phyloP scores from a whole-genome alignment of 805 yeast genomes.

The Candida multigemmis region DNA sequence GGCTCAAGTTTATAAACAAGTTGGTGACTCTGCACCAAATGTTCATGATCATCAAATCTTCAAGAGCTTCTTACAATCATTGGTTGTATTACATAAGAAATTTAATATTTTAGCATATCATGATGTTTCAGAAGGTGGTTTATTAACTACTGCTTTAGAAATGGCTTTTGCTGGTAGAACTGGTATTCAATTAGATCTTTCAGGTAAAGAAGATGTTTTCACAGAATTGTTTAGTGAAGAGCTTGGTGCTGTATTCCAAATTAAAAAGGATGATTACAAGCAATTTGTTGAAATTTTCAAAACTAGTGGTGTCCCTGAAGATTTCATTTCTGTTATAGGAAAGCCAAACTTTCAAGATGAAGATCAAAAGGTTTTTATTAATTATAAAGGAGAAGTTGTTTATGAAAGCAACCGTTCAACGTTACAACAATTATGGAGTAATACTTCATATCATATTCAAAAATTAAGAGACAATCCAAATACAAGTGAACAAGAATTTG shows the following conservation, averaged over 20 bases:
- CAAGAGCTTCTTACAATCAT: constrained; percentile 61
- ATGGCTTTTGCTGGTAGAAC: constrained; percentile 96
- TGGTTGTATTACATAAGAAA: constrained; percentile 61
- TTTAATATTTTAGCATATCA: constrained; percentile 79
- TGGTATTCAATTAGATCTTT: constrained; percentile 57
- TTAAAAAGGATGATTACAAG: constrained; percentile 42
- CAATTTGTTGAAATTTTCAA: constrained; percentile 47
- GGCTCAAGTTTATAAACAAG: constrained; percentile 85
- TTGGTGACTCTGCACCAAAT: constrained; percentile 77
- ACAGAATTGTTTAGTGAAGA: constrained; percentile 81
- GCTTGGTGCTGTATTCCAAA: constrained; percentile 93
- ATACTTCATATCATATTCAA: constrained; percentile 86
- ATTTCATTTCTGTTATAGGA: constrained; percentile 57
- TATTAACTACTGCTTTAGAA: constrained; percentile 74
- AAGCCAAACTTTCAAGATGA: constrained; percentile 46
- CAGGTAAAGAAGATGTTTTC: constrained; percentile 30
- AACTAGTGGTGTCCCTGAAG: constrained; percentile 47
- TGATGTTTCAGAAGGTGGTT: constrained; percentile 95
- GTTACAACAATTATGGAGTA: constrained; percentile 78
- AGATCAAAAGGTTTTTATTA: constrained; percentile 42
- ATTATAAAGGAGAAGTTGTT: constrained; percentile 36
- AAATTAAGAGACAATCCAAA: constrained; percentile 89
- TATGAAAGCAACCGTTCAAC: constrained; percentile 52
- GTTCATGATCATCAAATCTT: constrained; percentile 62
- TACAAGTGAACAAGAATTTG: constrained; percentile 80